phyloP scores from a whole-genome alignment of 179 eudicot species.

The Spinacia oleracea region DNA sequence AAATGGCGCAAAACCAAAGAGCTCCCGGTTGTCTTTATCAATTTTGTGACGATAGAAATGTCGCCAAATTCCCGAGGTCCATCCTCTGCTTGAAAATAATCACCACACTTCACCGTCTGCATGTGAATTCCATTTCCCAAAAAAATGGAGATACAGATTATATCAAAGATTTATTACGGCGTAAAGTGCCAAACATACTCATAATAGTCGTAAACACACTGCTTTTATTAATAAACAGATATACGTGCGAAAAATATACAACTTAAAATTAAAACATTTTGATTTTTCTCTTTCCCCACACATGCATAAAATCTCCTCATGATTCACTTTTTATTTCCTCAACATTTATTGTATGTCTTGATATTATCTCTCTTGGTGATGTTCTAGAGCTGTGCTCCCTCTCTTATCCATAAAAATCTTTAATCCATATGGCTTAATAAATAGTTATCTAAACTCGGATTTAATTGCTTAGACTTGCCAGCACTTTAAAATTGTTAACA shows the following conservation, averaged over 20 bases:
- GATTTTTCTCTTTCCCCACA: not conserved
- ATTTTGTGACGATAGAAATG: slow-evolving; percentile 58
- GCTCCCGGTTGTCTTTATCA: slow-evolving; percentile 51
- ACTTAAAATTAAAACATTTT: not conserved
- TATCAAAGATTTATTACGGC: no score
- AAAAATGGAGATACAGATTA: not conserved
- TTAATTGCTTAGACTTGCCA: not conserved
- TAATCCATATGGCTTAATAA: not conserved
- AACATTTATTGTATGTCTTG: not conserved
- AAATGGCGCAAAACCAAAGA: slow-evolving; percentile 72
- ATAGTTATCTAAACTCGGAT: not conserved
- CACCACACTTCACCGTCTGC: slow-evolving; percentile 87
- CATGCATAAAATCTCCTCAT: not conserved
- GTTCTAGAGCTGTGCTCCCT: not conserved
- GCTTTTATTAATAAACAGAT: not conserved
- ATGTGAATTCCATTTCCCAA: slow-evolving; percentile 21
- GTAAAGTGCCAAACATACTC: not conserved
- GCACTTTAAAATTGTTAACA: not conserved
- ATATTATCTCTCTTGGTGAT: not conserved
- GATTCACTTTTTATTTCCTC: not conserved
- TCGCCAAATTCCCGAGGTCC: slow-evolving; percentile 86
- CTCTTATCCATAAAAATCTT: not conserved
- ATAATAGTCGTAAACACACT: not conserved
- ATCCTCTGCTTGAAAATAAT: slow-evolving; percentile 82
- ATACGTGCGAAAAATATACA: not conserved